Evolutionary conservation across 148 eudicot species (phyloP).

Genomic region (Nepenthes gracilis): DNA sequence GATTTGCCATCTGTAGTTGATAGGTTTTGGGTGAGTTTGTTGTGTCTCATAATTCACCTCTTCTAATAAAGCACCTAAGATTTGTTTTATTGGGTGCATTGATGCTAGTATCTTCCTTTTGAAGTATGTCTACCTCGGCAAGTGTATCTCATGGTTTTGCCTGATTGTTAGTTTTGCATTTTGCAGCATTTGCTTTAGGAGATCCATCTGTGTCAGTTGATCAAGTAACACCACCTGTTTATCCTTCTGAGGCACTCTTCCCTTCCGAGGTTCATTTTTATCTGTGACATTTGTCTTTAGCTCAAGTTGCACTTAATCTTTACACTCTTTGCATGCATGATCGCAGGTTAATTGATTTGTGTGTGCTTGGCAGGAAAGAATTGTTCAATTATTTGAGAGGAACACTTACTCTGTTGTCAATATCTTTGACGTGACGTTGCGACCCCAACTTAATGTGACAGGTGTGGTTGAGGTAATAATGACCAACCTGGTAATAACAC

Average conservation of each 20-base stretch:
- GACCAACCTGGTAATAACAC: constrained; percentile 1
- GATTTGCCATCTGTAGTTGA: too few species aligned
- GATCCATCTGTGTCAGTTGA: constrained; percentile 91
- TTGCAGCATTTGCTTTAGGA: constrained; percentile 76
- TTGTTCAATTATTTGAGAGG: constrained; percentile 83
- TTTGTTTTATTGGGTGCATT: too few species aligned
- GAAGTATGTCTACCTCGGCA: too few species aligned
- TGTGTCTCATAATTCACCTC: too few species aligned
- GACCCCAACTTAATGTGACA: constrained; percentile 78
- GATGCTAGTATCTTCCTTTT: too few species aligned
- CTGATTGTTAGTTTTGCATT: constrained; percentile 3
- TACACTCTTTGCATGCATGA: constrained; percentile 21
- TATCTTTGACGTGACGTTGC: constrained; percentile 93
- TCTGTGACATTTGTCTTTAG: neutral
- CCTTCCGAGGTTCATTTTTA: constrained; percentile 67
- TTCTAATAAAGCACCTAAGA: too few species aligned
- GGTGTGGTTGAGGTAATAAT: constrained; percentile 87
- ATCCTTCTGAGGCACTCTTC: constrained; percentile 64
- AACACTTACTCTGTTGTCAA: constrained; percentile 96
- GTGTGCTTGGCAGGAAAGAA: constrained; percentile 82
- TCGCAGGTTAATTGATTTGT: constrained; percentile 47
- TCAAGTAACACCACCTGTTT: constrained; percentile 70
- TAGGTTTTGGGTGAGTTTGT: too few species aligned
- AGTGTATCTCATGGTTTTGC: too few species aligned
- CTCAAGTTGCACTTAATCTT: constrained; percentile 4